Evolutionary conservation across 2,329 filamentous ascomycete genomes (phyloP).

Genomic region (Colletotrichum musae): DNA sequence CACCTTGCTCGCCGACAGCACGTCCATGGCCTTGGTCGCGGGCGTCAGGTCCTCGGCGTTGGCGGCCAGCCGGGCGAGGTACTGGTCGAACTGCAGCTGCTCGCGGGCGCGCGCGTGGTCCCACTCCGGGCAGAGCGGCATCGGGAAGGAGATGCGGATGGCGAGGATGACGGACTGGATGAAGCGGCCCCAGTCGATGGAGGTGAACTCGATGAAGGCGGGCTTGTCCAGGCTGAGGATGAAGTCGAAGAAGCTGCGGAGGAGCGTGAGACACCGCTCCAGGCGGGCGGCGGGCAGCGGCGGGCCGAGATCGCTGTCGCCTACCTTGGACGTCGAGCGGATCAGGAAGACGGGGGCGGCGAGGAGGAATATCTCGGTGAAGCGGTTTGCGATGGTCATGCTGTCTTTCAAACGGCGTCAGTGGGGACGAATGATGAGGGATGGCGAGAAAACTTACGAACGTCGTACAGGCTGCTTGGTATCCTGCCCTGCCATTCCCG

Average conservation of each 20-base stretch:
- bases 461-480: slow-evolving; percentile 32
- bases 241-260: slow-evolving; percentile 52
- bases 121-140: slow-evolving; percentile 51
- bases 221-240: slow-evolving; percentile 48
- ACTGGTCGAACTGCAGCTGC: slow-evolving; percentile 56
- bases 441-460: slow-evolving; percentile 44
- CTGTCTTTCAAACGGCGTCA: slow-evolving; percentile 5
- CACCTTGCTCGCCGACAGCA: slow-evolving; percentile 60
- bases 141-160: slow-evolving; percentile 62
- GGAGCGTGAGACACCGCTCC: slow-evolving; percentile 44
- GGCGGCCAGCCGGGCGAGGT: slow-evolving; percentile 55
- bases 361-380: slow-evolving; percentile 57
- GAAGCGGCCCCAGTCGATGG: slow-evolving; percentile 60
- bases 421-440: slow-evolving; percentile 45
- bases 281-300: slow-evolving; percentile 43
- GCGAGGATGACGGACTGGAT: slow-evolving; percentile 59
- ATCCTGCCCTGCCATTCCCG: slow-evolving; percentile 58
- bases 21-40: slow-evolving; percentile 54
- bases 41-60: slow-evolving; percentile 43
- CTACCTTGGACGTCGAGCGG: slow-evolving; percentile 26
- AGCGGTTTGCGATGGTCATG: slow-evolving; percentile 42
- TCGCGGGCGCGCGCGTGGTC: slow-evolving; percentile 56
- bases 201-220: slow-evolving; percentile 55
- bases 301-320: slow-evolving; percentile 34
- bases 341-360: slow-evolving; percentile 49